Base-by-base conservation (phyloP, 225 moss, liverwort and hornwort species). In the Lunularia cruciata region DNA sequence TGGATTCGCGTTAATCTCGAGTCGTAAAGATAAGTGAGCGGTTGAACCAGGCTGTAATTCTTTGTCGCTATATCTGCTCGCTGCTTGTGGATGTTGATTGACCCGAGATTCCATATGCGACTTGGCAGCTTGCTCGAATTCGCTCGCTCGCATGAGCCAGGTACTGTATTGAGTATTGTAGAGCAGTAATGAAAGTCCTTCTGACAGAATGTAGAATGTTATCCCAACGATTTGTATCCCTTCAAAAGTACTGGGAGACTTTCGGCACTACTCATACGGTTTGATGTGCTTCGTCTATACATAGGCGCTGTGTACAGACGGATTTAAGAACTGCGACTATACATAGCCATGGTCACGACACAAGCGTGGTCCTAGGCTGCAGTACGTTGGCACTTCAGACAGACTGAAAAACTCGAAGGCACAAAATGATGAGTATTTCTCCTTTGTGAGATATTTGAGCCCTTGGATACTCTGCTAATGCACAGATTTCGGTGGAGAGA, bases 371-470 rank as follows among this genome's bases (percentile, higher is more conserved):
- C 12, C 12, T 32, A 57, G 56, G 56, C 56, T 32, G 56, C 56
- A 8, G 36, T 61, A 61, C 37, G 61, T 13, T 61, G 63, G 26
- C 63, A 42, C 63, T 63, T 63, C 63, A 43, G 63, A 63, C 63
- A 63, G 26, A 43, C 43, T 33, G 63, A 46, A n/a, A n/a, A 63
- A 26, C 38, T 63, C 42, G 45, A 63, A 62, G 45, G 63, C 30
- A 19, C 27, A 26, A 33, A 23, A 45, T 43, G 43, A 43, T 39
- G 42, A 22, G 63, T 19, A 26, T 43, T 46, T 26, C 15, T 26
- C 26, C 20, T 7, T 61, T 40, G 37, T 42, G 61, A 61, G 40
- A 61, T 61, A 42, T 25, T 61, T 61, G 38, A 61, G 40, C 61
- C 61, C 37, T 61, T 61, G 61, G 61, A 61, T 61, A 20, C 38